phyloP scores from a whole-genome alignment of 1,284 basidiomycete genomes.

The Ganoderma sp. region DNA sequence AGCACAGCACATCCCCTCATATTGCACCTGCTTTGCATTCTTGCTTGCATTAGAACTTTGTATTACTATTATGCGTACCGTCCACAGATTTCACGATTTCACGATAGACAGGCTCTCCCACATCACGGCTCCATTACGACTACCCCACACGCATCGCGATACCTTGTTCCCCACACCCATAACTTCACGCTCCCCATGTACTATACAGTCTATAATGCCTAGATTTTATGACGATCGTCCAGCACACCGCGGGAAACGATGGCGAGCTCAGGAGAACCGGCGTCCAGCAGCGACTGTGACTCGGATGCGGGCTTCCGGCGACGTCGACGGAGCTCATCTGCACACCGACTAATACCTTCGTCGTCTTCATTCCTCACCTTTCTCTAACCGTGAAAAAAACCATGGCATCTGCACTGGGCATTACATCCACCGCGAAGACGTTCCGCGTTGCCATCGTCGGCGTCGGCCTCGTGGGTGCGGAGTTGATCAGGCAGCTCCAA shows the following conservation, averaged over 20 bases:
- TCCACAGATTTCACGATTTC: neutral
- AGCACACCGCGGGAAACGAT: slow-evolving; percentile 18
- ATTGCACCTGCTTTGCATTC: slow-evolving; percentile 1
- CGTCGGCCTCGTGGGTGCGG: slow-evolving; percentile 86
- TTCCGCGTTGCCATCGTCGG: slow-evolving; percentile 81
- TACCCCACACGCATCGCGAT: slow-evolving; percentile 9
- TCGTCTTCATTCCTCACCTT: too few species aligned
- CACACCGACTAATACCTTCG: neutral
- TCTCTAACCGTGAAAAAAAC: neutral
- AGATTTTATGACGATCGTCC: neutral
- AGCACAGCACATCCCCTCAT: neutral
- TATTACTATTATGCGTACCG: slow-evolving; percentile 3
- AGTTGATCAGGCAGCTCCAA: slow-evolving; percentile 82
- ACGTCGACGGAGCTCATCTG: neutral
- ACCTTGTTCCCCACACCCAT: slow-evolving; percentile 9
- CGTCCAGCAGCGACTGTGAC: slow-evolving; percentile 13
- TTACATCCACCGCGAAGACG: slow-evolving; percentile 29
- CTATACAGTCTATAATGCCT: slow-evolving; percentile 11
- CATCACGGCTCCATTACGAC: slow-evolving; percentile 4
- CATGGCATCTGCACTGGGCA: slow-evolving; percentile 26
- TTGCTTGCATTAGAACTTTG: slow-evolving; percentile 1
- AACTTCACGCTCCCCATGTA: slow-evolving; percentile 11
- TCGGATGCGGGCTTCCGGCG: slow-evolving; percentile 10
- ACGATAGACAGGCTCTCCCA: slow-evolving; percentile 1
- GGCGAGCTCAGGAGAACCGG: slow-evolving; percentile 11